phyloP scores from a whole-genome alignment of 192 early-diverging fungal species.

The Entrophospora sp. region DNA sequence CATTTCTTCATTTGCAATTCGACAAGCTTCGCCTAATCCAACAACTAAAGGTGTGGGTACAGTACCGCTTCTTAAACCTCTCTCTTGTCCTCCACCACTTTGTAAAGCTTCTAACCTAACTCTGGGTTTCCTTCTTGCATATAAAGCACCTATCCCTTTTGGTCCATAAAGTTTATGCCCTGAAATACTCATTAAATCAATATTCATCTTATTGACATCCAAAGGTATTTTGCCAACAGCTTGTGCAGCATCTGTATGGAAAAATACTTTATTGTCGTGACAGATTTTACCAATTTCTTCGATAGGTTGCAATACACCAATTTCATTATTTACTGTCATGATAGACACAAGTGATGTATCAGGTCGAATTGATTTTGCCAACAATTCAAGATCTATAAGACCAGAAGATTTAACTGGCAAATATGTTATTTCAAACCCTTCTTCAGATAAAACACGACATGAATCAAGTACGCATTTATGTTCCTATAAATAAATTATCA shows the following conservation, averaged over 20 bases:
- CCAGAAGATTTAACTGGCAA: conserved; percentile 81
- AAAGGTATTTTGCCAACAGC: conserved; percentile 93
- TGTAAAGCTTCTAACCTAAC: conserved; percentile 87
- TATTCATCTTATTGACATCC: conserved; percentile 84
- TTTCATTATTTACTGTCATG: conserved; percentile 99
- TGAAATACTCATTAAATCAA: conserved; percentile 92
- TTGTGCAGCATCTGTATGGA: conserved; percentile 96
- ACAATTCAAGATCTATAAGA: conserved; percentile 66
- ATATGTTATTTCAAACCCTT: conserved; percentile 95
- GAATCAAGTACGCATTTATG: conserved; percentile 98
- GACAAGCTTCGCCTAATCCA: conserved; percentile 84
- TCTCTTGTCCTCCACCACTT: conserved; percentile 93
- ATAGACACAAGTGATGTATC: conserved; percentile 87
- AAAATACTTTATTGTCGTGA: conserved; percentile 81
- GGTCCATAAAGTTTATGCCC: conserved; percentile 99
- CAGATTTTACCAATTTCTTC: conserved; percentile 84
- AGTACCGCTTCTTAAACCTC: conserved; percentile 88
- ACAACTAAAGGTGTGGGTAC: conserved; percentile 85
- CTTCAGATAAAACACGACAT: conserved; percentile 89
- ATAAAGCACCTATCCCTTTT: conserved; percentile 90
- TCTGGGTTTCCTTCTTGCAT: conserved; percentile 85
- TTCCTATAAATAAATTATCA: conserved; percentile 46
- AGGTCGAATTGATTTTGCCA: conserved; percentile 79
- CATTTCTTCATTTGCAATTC: conserved; percentile 72
- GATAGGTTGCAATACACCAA: conserved; percentile 92